Conservation (phyloP, 1,284 basidiomycete species). For the Jaminaea rosea region DNA sequence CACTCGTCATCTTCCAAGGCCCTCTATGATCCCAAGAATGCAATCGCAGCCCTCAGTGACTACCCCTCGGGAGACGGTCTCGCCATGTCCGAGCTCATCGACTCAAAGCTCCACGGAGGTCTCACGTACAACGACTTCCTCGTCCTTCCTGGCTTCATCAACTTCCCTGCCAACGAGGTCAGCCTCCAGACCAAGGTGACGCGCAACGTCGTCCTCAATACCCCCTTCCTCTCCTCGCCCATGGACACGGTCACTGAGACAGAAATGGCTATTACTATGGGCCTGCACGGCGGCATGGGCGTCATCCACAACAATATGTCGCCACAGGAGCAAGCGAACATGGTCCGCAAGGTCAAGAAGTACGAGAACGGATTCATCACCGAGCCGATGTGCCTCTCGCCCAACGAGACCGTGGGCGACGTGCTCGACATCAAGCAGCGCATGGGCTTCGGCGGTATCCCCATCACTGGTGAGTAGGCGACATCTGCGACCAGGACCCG, state of each 20-base stretch:
- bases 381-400: constrained; percentile 70
- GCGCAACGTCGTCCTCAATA: constrained; percentile 83
- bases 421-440: constrained; percentile 86
- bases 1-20: constrained; percentile 5
- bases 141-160: constrained; percentile 76
- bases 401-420: constrained; percentile 71
- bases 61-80: constrained; percentile 80
- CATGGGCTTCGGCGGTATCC: constrained; percentile 92
- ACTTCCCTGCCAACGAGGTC: constrained; percentile 76
- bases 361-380: constrained; percentile 95
- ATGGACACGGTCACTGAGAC: constrained; percentile 99
- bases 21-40: constrained; percentile 28
- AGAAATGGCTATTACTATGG: constrained; percentile 75
- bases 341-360: constrained; percentile 95
- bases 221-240: constrained; percentile 92
- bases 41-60: constrained; percentile 44
- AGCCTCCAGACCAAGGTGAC: constrained; percentile 78
- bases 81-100: constrained; percentile 75
- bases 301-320: constrained; percentile 98
- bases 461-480: constrained; percentile 75
- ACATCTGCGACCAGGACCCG: background rate
- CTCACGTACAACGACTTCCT: constrained; percentile 69
- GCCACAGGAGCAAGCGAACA: constrained; percentile 76
- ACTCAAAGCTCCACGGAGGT: constrained; percentile 77
- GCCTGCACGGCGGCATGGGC: constrained; percentile 76